phyloP scores from a whole-genome alignment of 306 rosid genomes.

The Prunus persica region DNA sequence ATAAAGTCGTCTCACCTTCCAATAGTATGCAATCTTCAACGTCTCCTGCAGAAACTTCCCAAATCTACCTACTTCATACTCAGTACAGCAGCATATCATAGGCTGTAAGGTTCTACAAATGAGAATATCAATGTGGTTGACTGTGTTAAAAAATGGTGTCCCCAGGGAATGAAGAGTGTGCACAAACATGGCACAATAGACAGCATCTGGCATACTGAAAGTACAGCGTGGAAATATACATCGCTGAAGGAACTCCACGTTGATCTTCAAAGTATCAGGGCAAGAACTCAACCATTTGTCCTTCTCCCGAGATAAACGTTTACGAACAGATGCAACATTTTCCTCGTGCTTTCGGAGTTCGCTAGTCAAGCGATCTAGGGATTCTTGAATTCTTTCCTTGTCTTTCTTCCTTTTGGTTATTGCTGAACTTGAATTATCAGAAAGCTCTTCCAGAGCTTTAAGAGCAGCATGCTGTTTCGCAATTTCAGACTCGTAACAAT shows the following conservation, averaged over 20 bases:
- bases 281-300: constrained; percentile 96
- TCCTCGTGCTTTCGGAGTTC: constrained; percentile 88
- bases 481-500: constrained; percentile 85
- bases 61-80: constrained; percentile 92
- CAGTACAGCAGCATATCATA: constrained; percentile 99
- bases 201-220: constrained; percentile 99
- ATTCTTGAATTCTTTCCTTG: constrained; percentile 96
- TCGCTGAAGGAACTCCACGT: constrained; percentile 99
- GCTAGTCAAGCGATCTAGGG: constrained; percentile 77
- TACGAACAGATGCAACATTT: constrained; percentile 78
- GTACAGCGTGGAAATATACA: constrained; percentile 99
- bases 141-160: constrained; percentile 97
- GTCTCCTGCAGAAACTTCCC: constrained; percentile 95
- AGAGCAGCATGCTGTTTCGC: constrained; percentile 83
- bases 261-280: constrained; percentile 94
- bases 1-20: constrained; percentile 69
- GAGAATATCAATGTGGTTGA: constrained; percentile 94
- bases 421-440: constrained; percentile 97
- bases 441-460: constrained; percentile 87
- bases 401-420: constrained; percentile 94
- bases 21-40: constrained; percentile 85
- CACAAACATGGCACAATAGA: constrained; percentile 95
- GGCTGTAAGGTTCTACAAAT: constrained; percentile 97
- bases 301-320: constrained; percentile 82
- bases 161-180: constrained; percentile 98